Conservation (phyloP, 768 basidiomycete genomes). For the Lanmaoa rubissima region DNA sequence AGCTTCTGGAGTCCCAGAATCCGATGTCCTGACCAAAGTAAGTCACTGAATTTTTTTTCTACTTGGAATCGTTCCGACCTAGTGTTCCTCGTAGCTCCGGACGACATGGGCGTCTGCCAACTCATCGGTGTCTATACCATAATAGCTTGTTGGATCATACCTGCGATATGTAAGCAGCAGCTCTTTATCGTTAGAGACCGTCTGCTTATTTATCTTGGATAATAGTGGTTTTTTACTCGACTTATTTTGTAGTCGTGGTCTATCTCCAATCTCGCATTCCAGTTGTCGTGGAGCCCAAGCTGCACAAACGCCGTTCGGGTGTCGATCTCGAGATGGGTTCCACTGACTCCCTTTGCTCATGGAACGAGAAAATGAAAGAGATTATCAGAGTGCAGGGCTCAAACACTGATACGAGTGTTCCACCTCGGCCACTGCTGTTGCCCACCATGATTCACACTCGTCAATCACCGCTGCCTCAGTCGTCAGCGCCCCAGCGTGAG, state of each 20-base stretch:
- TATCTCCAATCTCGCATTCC: constrained; percentile 34
- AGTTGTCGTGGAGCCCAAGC: constrained; percentile 14
- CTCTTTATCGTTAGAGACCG: not conserved
- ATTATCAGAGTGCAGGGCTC: not conserved
- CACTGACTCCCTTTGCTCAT: constrained; percentile 1
- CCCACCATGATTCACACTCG: constrained; percentile 10
- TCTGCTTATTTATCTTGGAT: constrained; percentile 4
- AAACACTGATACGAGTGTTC: not conserved
- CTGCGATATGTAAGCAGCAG: constrained; percentile 44
- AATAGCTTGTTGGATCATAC: constrained; percentile 53
- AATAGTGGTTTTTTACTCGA: constrained; percentile 44
- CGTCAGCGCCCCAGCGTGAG: not conserved
- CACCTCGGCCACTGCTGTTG: constrained; percentile 5
- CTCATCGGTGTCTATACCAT: constrained; percentile 48
- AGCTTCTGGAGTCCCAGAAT: constrained; percentile 43
- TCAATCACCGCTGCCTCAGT: constrained; percentile 2
- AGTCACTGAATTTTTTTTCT: not conserved
- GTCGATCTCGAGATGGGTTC: constrained; percentile 23
- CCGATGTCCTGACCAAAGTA: constrained; percentile 44
- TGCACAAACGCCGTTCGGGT: not conserved
- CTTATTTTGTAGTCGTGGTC: constrained; percentile 39
- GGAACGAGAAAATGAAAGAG: constrained; percentile 5
- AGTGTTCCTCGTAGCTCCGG: constrained; percentile 30
- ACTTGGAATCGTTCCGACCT: not conserved
- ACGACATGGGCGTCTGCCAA: constrained; percentile 45